Evolutionary conservation across 2,329 filamentous ascomycete genomes (phyloP), one percentile per base, ranked within the genome.

Genomic region (Aspergillus fijiensis): DNA sequence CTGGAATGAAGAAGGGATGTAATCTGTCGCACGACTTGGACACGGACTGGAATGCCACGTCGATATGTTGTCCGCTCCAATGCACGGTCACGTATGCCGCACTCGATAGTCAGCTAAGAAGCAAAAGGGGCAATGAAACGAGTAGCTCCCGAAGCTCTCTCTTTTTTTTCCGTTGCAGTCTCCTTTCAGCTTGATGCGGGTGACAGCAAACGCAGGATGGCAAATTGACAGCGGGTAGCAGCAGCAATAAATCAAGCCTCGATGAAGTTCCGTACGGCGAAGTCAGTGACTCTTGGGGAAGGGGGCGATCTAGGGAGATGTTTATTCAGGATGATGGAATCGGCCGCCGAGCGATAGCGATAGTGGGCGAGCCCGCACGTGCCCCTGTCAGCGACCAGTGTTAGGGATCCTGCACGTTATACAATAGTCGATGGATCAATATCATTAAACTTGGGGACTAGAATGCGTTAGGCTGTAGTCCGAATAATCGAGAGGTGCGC

Each of bases 31-130:
- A 63, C 62, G 61, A 64, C 65, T 63, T 67, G 65, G 63, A 59
- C 65, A 55, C 65, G 60, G 60, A 59, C 64, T 68, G 62, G 62
- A 73, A 71, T 73, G 71, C 70, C 72, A 72, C 69, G 69, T 72
- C 68, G 63, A 67, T 68, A 53, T 57, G 57, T 50, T 51, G 60
- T 64, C 60, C 56, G 59, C 54, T 65, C 61, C 60, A 56, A 64
- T 59, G 63, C 60, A 63, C 57, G 63, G 63, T 63, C 59, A 66
- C 60, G 61, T 65, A 62, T 62, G 54, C 52, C 56, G 52, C 58
- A 55, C 51, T 51, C 33, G 27, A 23, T 29, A 29, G 55, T 56
- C 33, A 50, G 52, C 47, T 42, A 35, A 39, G 49, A 59, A 51
- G 33, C 56, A 51, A 60, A 58, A 53, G 58, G 53, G 51, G 57